phyloP scores from a whole-genome alignment of 768 basidiomycete genomes.

The Boletus reticuloceps region DNA sequence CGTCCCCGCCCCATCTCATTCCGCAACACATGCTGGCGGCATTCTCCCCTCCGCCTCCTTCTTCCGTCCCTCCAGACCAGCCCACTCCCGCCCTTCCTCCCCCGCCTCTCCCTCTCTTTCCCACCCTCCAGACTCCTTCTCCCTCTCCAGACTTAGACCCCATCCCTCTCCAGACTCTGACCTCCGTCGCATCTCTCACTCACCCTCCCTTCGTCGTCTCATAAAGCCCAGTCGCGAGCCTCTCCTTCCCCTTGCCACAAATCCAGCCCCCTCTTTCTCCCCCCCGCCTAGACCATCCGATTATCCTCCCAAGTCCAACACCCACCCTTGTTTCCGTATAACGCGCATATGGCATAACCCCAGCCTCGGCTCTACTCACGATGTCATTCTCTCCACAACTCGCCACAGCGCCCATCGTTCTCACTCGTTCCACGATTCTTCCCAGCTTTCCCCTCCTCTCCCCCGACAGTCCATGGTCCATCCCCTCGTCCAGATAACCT shows the following conservation, averaged over 20 bases:
- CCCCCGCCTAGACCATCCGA: background rate
- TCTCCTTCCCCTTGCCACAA: conserved; percentile 50
- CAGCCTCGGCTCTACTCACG: conserved; percentile 49
- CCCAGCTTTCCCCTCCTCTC: conserved; percentile 6
- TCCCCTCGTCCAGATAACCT: conserved; percentile 26
- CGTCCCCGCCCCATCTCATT: conserved; percentile 45
- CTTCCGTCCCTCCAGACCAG: conserved; percentile 68
- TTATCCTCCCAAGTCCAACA: background rate
- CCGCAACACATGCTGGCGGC: conserved; percentile 67
- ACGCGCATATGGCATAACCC: conserved; percentile 55
- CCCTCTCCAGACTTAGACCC: conserved; percentile 39
- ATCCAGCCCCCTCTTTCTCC: background rate
- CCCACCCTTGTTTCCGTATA: conserved; percentile 38
- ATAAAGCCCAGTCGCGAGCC: conserved; percentile 72
- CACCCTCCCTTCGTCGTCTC: conserved; percentile 26
- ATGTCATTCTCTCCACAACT: conserved; percentile 18
- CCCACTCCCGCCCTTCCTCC: conserved; percentile 43
- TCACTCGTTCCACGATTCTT: conserved; percentile 11
- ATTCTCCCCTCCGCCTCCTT: conserved; percentile 79
- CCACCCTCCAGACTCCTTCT: conserved; percentile 23
- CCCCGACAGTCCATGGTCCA: conserved; percentile 15
- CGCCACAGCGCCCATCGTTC: conserved; percentile 3
- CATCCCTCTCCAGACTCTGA: conserved; percentile 44
- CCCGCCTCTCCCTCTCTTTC: conserved; percentile 22
- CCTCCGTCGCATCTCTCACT: conserved; percentile 22